phyloP scores from a whole-genome alignment of 2,329 filamentous ascomycete genomes.

The Microascus cirrosus region DNA sequence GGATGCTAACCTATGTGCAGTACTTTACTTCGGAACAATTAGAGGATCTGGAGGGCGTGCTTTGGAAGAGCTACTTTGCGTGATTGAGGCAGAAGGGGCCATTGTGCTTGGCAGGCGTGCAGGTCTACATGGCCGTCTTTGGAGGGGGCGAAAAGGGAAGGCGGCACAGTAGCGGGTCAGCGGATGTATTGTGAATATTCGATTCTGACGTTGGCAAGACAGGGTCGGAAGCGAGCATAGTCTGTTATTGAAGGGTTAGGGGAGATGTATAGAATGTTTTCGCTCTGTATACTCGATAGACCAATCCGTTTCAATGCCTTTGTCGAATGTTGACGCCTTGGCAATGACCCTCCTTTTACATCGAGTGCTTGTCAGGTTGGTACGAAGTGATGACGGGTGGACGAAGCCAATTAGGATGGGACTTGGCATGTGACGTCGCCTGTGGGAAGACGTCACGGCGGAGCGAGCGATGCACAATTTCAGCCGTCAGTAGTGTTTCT shows the following conservation, averaged over 20 bases:
- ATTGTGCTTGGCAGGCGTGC: neutral
- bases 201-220: no score
- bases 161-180: no score
- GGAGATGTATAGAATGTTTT: neutral
- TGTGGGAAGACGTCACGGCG: neutral
- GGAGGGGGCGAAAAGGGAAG: neutral
- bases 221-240: neutral
- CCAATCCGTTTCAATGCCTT: neutral
- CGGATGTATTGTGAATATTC: no score
- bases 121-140: neutral
- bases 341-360: no score
- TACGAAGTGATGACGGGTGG: neutral
- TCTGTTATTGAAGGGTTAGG: neutral
- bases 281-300: neutral
- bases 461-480: neutral
- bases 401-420: neutral
- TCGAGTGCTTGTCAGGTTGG: neutral
- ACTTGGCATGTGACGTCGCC: neutral
- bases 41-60: constrained; percentile 86
- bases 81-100: constrained; percentile 25
- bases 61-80: constrained; percentile 99
- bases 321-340: neutral
- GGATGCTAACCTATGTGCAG: constrained; percentile 20
- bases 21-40: constrained; percentile 86
- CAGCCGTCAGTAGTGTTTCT: no score